Evolutionary conservation across 2,329 filamentous ascomycete genomes (phyloP).

Genomic region (Hypoxylon sp.): DNA sequence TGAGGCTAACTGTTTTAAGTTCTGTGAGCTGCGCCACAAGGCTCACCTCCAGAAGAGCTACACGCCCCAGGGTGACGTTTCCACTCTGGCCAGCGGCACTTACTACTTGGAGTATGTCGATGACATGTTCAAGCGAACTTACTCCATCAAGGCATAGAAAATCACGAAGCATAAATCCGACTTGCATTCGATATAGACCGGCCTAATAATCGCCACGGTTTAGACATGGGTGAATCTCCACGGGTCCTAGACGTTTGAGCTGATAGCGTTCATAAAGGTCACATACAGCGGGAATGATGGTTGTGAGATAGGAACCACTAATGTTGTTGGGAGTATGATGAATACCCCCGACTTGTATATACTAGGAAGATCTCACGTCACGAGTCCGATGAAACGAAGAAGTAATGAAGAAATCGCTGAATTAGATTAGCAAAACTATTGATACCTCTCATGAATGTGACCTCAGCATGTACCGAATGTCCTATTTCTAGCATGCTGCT

Average conservation of each 20-base stretch:
- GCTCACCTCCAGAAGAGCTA: slow-evolving; percentile 86
- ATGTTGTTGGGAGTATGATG: slow-evolving; percentile 40
- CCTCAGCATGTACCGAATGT: not conserved
- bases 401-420: slow-evolving; percentile 44
- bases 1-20: slow-evolving; percentile 59
- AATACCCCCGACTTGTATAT: slow-evolving; percentile 49
- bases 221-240: slow-evolving; percentile 40
- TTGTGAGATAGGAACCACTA: slow-evolving; percentile 41
- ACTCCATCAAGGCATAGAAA: slow-evolving; percentile 77
- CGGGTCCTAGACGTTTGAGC: slow-evolving; percentile 43
- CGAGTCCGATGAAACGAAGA: slow-evolving; percentile 38
- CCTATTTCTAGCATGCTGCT: not conserved
- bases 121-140: slow-evolving; percentile 87
- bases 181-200: slow-evolving; percentile 46
- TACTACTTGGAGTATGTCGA: slow-evolving; percentile 87
- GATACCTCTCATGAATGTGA: not conserved
- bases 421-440: slow-evolving; percentile 8
- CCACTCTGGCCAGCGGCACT: slow-evolving; percentile 73
- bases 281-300: slow-evolving; percentile 37
- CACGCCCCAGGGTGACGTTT: slow-evolving; percentile 74
- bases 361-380: slow-evolving; percentile 43
- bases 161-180: slow-evolving; percentile 38
- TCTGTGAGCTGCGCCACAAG: slow-evolving; percentile 85
- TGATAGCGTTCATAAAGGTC: slow-evolving; percentile 40
- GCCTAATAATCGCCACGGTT: slow-evolving; percentile 39